Evolutionary conservation across 1,284 basidiomycete species (phyloP), one percentile per base, ranked within the genome.

Genomic region (Xerocomus nothofagi): DNA sequence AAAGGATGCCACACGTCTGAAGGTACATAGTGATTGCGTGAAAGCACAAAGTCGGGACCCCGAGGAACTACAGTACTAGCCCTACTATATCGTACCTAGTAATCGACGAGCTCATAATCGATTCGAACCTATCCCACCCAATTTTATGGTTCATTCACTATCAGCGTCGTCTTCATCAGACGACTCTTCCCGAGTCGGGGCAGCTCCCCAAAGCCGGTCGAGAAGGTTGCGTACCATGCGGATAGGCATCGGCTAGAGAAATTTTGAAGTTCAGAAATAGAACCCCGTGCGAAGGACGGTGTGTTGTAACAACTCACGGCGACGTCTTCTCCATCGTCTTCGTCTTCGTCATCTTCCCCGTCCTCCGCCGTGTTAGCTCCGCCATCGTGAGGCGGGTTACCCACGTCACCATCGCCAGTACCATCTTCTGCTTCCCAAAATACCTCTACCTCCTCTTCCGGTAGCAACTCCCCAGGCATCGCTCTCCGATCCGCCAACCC

Each of bases 161-260:
- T 47, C 47, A 2, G 1, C 18, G 5, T 24, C 61, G 20, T 70
- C 72, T 24, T 73, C 73, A 29, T 69, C 68, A 12, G 69, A 70
- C 2, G 65, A 70, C 10, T 58, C 59, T 6, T 69, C 64, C 17
- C 58, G 63, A 12, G 63, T 57, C 2, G 59, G 66, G 1, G 61
- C 54, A 11, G 75, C 69, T 30, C 84, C 81, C 80, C 82, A 87
- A 56, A 88, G 75, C 9, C 82, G 70, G 50, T 76, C 77, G 43
- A 88, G 58, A 11, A 88, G 65, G 58, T 81, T 83, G 12, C 81
- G 74, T 15, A 88, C 64, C n/a, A 84, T 62, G 5, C 84, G 78
- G 27, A 81, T 66, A 7, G 83, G 84, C 57, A 87, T 68, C 4
- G 81, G 75, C 84, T 87, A 55, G 20, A 44, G 42, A 31, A 32